These are phyloP conservation scores for Fusarium subglutinans DNA, from an alignment of 2,329 filamentous ascomycete species.

Conservation along the genomic window DNA sequence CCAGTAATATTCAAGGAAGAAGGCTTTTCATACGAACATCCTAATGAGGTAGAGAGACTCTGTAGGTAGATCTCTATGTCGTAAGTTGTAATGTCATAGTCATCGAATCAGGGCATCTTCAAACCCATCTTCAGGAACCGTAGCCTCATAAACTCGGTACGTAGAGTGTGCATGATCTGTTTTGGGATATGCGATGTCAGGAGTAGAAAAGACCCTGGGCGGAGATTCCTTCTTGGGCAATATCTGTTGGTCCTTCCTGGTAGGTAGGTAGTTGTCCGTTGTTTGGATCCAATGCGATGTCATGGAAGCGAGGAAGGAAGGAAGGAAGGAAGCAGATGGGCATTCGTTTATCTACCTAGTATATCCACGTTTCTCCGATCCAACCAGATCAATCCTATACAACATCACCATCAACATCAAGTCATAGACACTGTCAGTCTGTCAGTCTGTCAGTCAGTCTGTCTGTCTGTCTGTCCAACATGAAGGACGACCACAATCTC, in stretches of 20 bases:
- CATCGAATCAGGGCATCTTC: background rate
- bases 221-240: conserved; percentile 20
- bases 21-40: background rate
- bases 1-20: conserved; percentile 2
- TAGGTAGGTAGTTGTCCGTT: background rate
- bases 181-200: conserved; percentile 9
- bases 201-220: background rate
- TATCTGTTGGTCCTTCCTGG: background rate
- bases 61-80: background rate
- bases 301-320: background rate
- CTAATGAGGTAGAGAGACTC: background rate
- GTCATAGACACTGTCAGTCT: background rate
- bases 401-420: background rate
- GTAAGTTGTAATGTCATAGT: background rate
- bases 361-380: conserved; percentile 7
- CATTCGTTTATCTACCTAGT: conserved; percentile 28
- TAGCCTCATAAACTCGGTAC: conserved; percentile 14
- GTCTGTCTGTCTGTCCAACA: background rate
- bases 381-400: background rate
- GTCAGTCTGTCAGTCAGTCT: background rate
- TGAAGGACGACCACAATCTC: background rate
- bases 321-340: conserved; percentile 2
- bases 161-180: background rate
- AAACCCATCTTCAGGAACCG: background rate
- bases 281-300: background rate